Percentiles rank a stretch among this genome's conserved stretches.
Evolutionary conservation across 2,329 filamentous ascomycete genomes (phyloP).

Genomic region (Pseudogymnoascus sp.): DNA sequence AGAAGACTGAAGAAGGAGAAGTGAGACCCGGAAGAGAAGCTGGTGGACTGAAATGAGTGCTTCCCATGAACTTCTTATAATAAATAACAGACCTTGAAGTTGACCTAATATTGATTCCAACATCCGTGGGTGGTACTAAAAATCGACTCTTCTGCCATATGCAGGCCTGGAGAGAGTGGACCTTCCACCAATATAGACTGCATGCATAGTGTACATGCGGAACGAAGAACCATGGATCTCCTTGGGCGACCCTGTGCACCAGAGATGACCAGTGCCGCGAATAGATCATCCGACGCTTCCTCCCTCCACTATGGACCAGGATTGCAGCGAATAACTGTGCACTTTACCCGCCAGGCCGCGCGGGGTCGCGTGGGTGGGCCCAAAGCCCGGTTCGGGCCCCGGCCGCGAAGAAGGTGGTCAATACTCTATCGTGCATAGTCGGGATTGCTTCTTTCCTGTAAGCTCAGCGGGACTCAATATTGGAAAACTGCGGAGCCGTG

Average conservation of each 20-base stretch:
- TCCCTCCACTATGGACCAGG: neutral
- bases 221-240: neutral
- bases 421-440: conserved; percentile 4
- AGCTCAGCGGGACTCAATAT: neutral
- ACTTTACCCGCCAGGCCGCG: conserved; percentile 5
- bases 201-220: neutral
- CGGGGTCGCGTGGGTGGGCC: neutral
- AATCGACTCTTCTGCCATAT: neutral
- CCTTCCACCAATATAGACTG: neutral
- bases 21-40: neutral
- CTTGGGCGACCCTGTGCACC: neutral
- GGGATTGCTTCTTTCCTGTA: conserved; percentile 1
- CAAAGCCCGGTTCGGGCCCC: neutral
- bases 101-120: neutral
- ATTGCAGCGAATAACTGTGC: neutral
- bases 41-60: neutral
- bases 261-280: neutral
- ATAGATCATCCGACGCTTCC: neutral
- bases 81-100: neutral
- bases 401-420: neutral
- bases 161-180: neutral
- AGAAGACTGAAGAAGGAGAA: neutral
- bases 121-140: neutral
- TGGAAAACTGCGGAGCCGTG: neutral
- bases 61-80: neutral